Base-by-base conservation (phyloP, 1,284 basidiomycete species). In the Trichosporon coremiiforme region DNA sequence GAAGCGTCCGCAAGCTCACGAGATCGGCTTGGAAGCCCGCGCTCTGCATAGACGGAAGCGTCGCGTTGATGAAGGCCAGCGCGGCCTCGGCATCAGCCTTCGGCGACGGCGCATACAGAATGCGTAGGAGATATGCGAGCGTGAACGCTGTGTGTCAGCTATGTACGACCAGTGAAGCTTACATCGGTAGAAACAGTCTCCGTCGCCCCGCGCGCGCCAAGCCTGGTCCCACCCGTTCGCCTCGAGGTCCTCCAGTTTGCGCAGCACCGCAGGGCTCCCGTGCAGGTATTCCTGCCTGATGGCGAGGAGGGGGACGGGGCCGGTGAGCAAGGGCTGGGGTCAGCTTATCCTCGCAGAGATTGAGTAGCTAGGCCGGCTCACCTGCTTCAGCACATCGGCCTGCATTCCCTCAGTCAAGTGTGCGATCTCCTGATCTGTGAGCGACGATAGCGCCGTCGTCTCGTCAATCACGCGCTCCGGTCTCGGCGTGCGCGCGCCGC, bases 101-200 rank as follows among this genome's bases (percentile, higher is more conserved):
- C 1, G 85, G 79, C 53, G 87, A 85, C 13, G 80, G 76, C 0
- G 84, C 84, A 33, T 84, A 83, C 31, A 91, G 78, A 25, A 91
- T 83, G 53, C 86, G 85, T 64, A 90, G 86, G 31, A 92, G 81
- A 77, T 89, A 90, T 2, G 89, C 87, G 38, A 91, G 89, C 22
- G 87, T 90, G 70, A 91, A 85, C 41, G 90, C 90, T 90, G 66
- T 22, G 20, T 4, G 47, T 65, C 36, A 67, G 68, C 65, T 55
- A 22, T 4, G 2, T 4, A 2, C 35, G 1, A 25, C 10, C n/a
- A 4, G n/a, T 17, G 53, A 45, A 75, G 80, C 82, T 85, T 71
- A 91, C 90, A 89, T 85, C 90, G 85, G 79, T 91, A 92, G 79
- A 91, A 91, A 77, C 91, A 92, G 80, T 92, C 90, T 0, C 91